Evolutionary conservation across 2,329 filamentous ascomycete genomes (phyloP).

Genomic region (Hymenoscyphus infarciens): DNA sequence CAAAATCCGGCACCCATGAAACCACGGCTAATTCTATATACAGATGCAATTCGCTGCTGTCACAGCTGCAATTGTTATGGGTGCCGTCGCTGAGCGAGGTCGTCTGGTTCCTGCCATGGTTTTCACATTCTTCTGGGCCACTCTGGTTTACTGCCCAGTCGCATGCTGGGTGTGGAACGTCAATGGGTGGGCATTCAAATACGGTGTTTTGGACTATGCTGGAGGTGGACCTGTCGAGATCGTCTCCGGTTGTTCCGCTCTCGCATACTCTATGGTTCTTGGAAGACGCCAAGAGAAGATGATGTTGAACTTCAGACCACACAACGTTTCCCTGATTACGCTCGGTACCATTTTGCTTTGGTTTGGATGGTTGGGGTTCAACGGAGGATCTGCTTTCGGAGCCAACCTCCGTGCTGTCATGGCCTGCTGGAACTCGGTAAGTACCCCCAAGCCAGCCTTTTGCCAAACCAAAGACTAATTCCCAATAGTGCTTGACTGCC

Average conservation of each 20-base stretch:
- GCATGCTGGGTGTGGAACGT: constrained; percentile 96
- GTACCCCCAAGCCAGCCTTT: constrained; percentile 59
- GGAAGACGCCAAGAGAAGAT: constrained; percentile 97
- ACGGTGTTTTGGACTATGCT: constrained; percentile 93
- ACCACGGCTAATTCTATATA: neutral
- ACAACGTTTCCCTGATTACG: constrained; percentile 97
- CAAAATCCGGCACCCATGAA: neutral
- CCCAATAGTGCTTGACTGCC: constrained; percentile 55
- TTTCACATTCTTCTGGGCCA: constrained; percentile 95
- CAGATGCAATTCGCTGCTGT: constrained; percentile 97
- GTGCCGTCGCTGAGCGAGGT: constrained; percentile 89
- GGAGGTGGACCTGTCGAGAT: constrained; percentile 98
- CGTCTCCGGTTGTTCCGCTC: constrained; percentile 83
- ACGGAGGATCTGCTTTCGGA: constrained; percentile 91
- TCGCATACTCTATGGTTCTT: constrained; percentile 94
- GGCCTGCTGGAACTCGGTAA: constrained; percentile 88
- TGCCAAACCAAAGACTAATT: neutral
- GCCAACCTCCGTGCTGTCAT: constrained; percentile 91
- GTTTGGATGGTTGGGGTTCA: constrained; percentile 99
- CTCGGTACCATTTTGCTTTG: constrained; percentile 93
- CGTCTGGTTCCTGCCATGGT: constrained; percentile 91
- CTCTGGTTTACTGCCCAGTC: constrained; percentile 93
- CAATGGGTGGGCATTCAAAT: constrained; percentile 88
- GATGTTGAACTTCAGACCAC: constrained; percentile 99
- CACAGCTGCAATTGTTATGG: constrained; percentile 86